phyloP scores from a whole-genome alignment of 2,329 filamentous ascomycete species.

The Eutypella sp. region DNA sequence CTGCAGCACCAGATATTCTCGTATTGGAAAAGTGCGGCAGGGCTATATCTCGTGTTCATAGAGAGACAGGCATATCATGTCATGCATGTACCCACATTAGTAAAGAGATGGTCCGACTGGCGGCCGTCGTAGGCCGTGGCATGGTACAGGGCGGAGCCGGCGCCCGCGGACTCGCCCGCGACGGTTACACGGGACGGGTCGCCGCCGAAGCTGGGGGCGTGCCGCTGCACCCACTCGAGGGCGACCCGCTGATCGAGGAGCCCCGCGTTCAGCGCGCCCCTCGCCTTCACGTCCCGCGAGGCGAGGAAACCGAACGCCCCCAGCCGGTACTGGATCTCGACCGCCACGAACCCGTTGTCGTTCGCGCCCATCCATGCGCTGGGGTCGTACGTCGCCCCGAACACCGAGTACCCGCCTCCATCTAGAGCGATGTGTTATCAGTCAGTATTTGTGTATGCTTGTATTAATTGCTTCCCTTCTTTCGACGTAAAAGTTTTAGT shows the following conservation, averaged over 20 bases:
- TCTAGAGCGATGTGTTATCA: too few species aligned
- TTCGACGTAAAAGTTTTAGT: too few species aligned
- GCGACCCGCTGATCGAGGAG: conserved; percentile 41
- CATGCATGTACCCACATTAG: conserved; percentile 14
- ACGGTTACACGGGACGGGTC: conserved; percentile 31
- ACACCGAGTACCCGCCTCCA: conserved; percentile 27
- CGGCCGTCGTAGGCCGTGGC: conserved; percentile 19
- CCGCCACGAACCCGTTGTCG: conserved; percentile 41
- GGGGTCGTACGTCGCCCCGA: conserved; percentile 23
- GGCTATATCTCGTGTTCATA: too few species aligned
- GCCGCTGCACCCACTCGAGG: conserved; percentile 39
- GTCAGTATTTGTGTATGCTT: too few species aligned
- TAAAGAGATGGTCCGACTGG: conserved; percentile 18
- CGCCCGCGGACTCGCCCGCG: conserved; percentile 37
- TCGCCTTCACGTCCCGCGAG: conserved; percentile 6
- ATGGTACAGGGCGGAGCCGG: conserved; percentile 14
- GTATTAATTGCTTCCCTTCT: too few species aligned
- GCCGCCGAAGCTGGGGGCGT: conserved; percentile 39
- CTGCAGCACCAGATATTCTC: too few species aligned
- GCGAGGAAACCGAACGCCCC: conserved; percentile 17
- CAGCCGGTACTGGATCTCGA: conserved; percentile 39
- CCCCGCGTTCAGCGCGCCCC: conserved; percentile 30
- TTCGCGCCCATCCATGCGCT: conserved; percentile 39
- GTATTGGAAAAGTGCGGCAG: too few species aligned
- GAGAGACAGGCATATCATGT: too few species aligned